Evolutionary conservation across 352 stramenopile genomes (phyloP).

Genomic region (Thalassiosira exigua): DNA sequence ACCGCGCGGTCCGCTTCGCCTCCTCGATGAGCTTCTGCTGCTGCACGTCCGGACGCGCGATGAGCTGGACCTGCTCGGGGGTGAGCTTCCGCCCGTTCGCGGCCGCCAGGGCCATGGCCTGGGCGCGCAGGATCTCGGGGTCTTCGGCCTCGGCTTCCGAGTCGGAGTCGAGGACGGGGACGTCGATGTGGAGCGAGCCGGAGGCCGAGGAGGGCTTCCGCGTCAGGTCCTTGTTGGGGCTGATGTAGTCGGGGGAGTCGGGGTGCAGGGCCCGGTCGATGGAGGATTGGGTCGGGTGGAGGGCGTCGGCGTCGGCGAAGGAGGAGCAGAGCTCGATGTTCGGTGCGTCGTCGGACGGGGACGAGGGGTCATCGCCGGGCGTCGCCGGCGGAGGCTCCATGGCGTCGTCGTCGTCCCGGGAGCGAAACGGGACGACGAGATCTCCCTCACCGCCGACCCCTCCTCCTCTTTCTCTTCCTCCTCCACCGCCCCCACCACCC

Average conservation of each 20-base stretch:
- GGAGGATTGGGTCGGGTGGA: constrained; percentile 35
- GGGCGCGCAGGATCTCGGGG: constrained; percentile 47
- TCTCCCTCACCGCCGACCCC: too few relatives aligned
- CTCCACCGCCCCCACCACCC: too few relatives aligned
- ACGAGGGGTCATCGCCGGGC: too few relatives aligned
- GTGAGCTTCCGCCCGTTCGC: constrained; percentile 70
- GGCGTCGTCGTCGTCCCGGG: too few relatives aligned
- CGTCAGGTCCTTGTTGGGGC: constrained; percentile 22
- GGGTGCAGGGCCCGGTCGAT: constrained; percentile 44
- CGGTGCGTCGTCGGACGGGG: too few relatives aligned
- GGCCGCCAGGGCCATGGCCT: constrained; percentile 72
- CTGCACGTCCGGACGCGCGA: too few relatives aligned
- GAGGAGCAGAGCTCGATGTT: too few relatives aligned
- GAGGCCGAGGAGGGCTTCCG: neutral
- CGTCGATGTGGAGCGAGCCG: neutral
- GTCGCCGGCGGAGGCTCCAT: too few relatives aligned
- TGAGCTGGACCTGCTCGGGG: constrained; percentile 60
- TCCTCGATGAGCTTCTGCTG: too few relatives aligned
- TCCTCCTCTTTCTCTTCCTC: too few relatives aligned
- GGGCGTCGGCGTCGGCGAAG: neutral
- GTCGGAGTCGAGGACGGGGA: neutral
- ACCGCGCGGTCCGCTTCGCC: constrained; percentile 42
- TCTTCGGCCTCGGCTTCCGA: constrained; percentile 29
- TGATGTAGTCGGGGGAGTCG: constrained; percentile 19
- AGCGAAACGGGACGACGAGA: too few relatives aligned